Base-by-base conservation (phyloP, 176 grass and related monocot genomes). In the Otatea glauca region DNA sequence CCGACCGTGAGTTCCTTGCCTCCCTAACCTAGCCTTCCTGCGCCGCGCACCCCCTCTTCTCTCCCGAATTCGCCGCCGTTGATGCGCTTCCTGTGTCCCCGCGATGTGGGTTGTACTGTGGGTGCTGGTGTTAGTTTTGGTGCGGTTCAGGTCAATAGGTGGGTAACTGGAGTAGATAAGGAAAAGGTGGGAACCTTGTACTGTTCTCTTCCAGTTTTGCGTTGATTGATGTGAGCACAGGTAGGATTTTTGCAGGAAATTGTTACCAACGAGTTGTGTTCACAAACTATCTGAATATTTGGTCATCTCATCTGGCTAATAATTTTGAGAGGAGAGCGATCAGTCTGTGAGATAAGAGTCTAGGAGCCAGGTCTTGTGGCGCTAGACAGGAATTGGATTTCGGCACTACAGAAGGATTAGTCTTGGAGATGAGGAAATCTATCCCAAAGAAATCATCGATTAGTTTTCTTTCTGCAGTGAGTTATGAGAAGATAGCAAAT, bases 1-100 rank as follows among this genome's bases (percentile, higher is more conserved):
- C 96, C 1, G 96, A 98, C 75, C 88, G 96, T 98, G 80, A 98
- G 96, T 84, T 29, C 18, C 23, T 84, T 41, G 42, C 47, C 8
- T 47, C 32, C 9, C 59, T 47, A 17, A 15, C 29, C 32, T 47
- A 59, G n/a, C 55, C 21, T 7, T 3, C 54, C 17, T 5, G 20
- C 1, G 29, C 29, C 29, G 1, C 29, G 29, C 35, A 37, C 35
- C 5, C 16, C 13, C 16, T 15, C 14, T 7, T 17, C 47, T 58
- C 7, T 9, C 42, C 8, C 61, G 9, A 68, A 73, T 65, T 71
- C 54, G n/a, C 51, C 25, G 55, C 75, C 75, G 71, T 29, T 43
- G 56, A 58, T 80, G 32, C 53, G 73, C 21, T 32, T 58, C 56
- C 38, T 81, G 66, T 77, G 16, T 21, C 5, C 44, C 50, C 44